Conservation (phyloP, 2,329 filamentous ascomycete genomes). For the Hymenoscyphus fructigenus region DNA sequence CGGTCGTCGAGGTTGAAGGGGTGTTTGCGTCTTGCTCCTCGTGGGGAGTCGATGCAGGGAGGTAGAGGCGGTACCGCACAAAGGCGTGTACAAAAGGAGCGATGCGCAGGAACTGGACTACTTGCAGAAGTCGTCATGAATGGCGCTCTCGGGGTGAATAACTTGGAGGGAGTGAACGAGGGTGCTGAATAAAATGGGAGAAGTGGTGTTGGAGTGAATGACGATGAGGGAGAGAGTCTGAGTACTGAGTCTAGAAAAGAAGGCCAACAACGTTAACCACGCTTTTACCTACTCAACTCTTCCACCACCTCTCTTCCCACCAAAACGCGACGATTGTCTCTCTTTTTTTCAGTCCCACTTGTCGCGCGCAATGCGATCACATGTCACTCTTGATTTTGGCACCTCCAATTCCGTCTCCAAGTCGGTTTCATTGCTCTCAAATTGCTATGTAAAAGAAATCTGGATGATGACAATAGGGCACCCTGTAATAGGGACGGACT, state of each 20-base stretch:
- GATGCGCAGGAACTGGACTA: slow-evolving; percentile 18
- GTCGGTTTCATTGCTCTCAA: slow-evolving; percentile 29
- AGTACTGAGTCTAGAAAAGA: slow-evolving; percentile 7
- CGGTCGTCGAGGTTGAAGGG: slow-evolving; percentile 14
- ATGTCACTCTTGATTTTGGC: slow-evolving; percentile 31
- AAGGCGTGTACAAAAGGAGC: slow-evolving; percentile 10
- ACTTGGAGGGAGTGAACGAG: slow-evolving; percentile 17
- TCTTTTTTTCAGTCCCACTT: not conserved
- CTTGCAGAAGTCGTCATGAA: slow-evolving; percentile 31
- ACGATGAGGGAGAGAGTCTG: slow-evolving; percentile 17
- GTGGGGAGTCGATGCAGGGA: slow-evolving; percentile 12
- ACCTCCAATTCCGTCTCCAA: slow-evolving; percentile 24
- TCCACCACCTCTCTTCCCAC: not conserved
- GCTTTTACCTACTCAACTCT: not conserved
- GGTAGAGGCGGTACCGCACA: slow-evolving; percentile 12
- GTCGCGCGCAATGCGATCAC: slow-evolving; percentile 25
- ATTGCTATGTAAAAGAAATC: slow-evolving; percentile 31
- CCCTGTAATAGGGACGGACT: slow-evolving; percentile 2
- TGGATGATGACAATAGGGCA: not conserved
- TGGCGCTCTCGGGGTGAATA: slow-evolving; percentile 23
- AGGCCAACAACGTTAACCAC: slow-evolving; percentile 20
- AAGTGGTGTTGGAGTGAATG: slow-evolving; percentile 8
- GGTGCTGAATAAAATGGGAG: slow-evolving; percentile 14
- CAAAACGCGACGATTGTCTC: no score
- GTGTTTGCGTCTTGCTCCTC: slow-evolving; percentile 18